A percentile compares a stretch with the other conserved stretches of the same genome.
Evolutionary conservation across 2,329 filamentous ascomycete genomes (phyloP).

Genomic region (Pyrenophora tritici-repentis): DNA sequence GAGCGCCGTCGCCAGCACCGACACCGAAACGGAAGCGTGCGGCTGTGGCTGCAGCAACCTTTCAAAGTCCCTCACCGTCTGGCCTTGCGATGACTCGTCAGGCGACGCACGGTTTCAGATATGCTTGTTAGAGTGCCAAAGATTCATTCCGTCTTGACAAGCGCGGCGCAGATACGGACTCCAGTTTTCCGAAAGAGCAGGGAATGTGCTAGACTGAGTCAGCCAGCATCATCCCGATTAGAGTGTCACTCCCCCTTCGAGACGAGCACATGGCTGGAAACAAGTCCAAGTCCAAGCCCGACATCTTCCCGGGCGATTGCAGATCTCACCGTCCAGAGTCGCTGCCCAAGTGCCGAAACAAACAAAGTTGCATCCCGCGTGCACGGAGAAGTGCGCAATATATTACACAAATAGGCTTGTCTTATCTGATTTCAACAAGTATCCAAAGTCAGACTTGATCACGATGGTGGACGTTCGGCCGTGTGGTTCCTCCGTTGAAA

Average conservation of each 20-base stretch:
- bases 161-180: conserved; percentile 6
- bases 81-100: conserved; percentile 5
- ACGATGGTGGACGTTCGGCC: conserved; percentile 5
- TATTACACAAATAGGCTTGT: conserved; percentile 1
- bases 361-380: conserved; percentile 6
- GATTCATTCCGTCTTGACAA: not conserved
- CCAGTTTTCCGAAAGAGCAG: conserved; percentile 3
- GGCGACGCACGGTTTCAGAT: not conserved
- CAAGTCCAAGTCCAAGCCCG: conserved; percentile 10
- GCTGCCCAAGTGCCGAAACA: conserved; percentile 8
- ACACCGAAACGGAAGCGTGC: not conserved
- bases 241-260: conserved; percentile 8
- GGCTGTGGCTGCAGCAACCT: conserved; percentile 1
- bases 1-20: no score
- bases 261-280: conserved; percentile 14
- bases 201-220: conserved; percentile 5
- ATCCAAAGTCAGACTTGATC: not conserved
- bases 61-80: not conserved
- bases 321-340: conserved; percentile 15
- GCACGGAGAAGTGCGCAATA: not conserved
- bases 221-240: conserved; percentile 5
- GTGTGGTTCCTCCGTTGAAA: conserved; percentile 4
- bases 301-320: conserved; percentile 12
- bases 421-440: not conserved
- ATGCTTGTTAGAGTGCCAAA: not conserved